Evolutionary conservation across 2,329 filamentous ascomycete genomes (phyloP), one percentile per base, ranked within the genome.

Genomic region (Neonectria coccinea): DNA sequence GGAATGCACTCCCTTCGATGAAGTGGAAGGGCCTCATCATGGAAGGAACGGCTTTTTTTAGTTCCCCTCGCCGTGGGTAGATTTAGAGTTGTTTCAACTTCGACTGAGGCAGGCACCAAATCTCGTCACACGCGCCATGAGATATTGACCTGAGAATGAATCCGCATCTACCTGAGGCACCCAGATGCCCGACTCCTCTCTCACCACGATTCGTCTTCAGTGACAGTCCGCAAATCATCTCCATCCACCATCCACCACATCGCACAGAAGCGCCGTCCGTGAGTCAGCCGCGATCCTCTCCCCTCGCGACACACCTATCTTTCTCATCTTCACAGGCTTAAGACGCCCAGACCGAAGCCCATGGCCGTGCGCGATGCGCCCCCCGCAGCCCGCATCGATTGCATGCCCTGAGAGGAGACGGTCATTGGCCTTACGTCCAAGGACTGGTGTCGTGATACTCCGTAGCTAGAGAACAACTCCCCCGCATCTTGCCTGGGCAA

Each of bases 21-120:
- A 22, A 18, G 9, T 2, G 48, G 48, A 33, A 33, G 11, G 39
- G 25, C 44, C 12, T 27, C 18, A 7, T 22, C 41, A 33, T 27
- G 41, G 18, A 39, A 25, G 27, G 2, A n/a, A 25, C 31, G 20
- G 45, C 7, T 39, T 48, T 20, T 44, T 31, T 45, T 53, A n/a
- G 51, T 18, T n/a, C 18, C 39, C n/a, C n/a, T 18, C 8, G n/a
- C 39, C 31, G 42, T 33, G 20, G 31, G 31, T 31, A 44, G 56
- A 62, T 62, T 62, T 62, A 62, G 54, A 62, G 54, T 62, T 62
- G 54, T 62, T 62, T 48, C 33, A 36, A 53, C 60, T 33, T 48
- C 44, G n/a, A 33, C 52, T 63, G 47, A 55, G 36, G 33, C 55
- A 50, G 55, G 60, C 48, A 54, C 60, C 41, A 58, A 63, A 55